These are phyloP conservation scores for Aurinia saxatilis DNA, from an alignment of 345 rosid genomes.

Conservation along the genomic window DNA sequence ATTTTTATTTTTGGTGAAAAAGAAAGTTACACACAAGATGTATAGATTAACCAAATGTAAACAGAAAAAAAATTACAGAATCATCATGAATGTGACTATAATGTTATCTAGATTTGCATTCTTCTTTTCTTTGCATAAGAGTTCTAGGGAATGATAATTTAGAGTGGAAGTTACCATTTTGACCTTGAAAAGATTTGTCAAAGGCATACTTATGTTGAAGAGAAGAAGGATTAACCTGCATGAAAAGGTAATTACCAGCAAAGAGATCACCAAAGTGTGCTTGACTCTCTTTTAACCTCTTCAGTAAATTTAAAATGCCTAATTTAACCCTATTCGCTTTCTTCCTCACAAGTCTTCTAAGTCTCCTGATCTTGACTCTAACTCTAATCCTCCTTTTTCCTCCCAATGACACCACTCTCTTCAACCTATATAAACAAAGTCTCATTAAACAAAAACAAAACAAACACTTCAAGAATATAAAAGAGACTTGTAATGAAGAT, in stretches of 20 bases:
- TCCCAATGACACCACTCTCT: slow-evolving; percentile 31
- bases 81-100: neutral
- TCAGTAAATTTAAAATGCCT: slow-evolving; percentile 39
- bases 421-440: slow-evolving; percentile 24
- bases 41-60: neutral
- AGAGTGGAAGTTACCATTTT: slow-evolving; percentile 12
- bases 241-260: slow-evolving; percentile 66
- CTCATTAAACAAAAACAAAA: neutral
- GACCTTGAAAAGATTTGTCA: slow-evolving; percentile 24
- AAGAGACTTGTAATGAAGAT: neutral
- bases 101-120: neutral
- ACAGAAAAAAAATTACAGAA: neutral
- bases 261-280: slow-evolving; percentile 65
- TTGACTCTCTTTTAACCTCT: slow-evolving; percentile 58
- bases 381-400: slow-evolving; percentile 40
- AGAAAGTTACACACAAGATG: neutral
- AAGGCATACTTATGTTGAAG: slow-evolving; percentile 28
- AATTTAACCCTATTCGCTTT: slow-evolving; percentile 27
- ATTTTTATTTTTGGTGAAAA: neutral
- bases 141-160: slow-evolving; percentile 20
- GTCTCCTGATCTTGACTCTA: slow-evolving; percentile 38
- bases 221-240: slow-evolving; percentile 61
- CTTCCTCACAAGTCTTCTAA: slow-evolving; percentile 35
- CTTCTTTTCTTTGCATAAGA: slow-evolving; percentile 2
- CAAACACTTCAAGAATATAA: neutral